A percentile compares a stretch with the other conserved stretches of the same genome.
Evolutionary conservation across 2,329 filamentous ascomycete genomes (phyloP).

Genomic region (Helicocarpus griseus): DNA sequence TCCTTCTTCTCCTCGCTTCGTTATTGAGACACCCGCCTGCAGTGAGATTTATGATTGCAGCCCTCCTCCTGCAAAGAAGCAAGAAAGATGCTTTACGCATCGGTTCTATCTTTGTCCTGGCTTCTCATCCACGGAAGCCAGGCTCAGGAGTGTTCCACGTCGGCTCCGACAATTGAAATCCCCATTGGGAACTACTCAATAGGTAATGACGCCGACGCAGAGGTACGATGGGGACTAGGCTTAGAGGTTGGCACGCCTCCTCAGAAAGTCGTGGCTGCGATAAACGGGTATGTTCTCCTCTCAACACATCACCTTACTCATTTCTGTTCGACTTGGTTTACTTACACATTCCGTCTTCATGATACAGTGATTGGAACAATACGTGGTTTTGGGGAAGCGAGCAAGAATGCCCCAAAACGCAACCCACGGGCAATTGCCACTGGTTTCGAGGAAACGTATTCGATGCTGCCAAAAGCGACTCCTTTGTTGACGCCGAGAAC

Average conservation of each 20-base stretch:
- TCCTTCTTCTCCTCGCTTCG: neutral
- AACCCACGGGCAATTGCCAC: neutral
- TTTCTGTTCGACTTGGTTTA: neutral
- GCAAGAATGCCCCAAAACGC: neutral
- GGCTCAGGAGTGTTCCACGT: neutral
- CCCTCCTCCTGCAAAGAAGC: neutral
- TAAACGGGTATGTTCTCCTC: slow-evolving; percentile 4
- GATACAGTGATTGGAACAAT: slow-evolving; percentile 8
- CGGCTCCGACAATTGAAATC: slow-evolving; percentile 3
- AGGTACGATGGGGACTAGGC: slow-evolving; percentile 5
- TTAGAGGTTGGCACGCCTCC: slow-evolving; percentile 6
- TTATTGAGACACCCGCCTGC: neutral
- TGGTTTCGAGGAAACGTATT: slow-evolving; percentile 7
- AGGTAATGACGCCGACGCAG: neutral
- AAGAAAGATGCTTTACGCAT: neutral
- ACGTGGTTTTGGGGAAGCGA: slow-evolving; percentile 2
- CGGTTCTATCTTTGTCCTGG: neutral
- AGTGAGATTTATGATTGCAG: neutral
- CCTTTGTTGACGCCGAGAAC: neutral
- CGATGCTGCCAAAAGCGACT: neutral
- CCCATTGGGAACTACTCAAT: slow-evolving; percentile 3
- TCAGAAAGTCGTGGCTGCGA: slow-evolving; percentile 3
- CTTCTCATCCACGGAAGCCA: neutral
- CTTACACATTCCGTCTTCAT: neutral
- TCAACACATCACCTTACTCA: neutral